Evolutionary conservation across 2,329 filamentous ascomycete species (phyloP).

Genomic region (Thielaviopsis populi): DNA sequence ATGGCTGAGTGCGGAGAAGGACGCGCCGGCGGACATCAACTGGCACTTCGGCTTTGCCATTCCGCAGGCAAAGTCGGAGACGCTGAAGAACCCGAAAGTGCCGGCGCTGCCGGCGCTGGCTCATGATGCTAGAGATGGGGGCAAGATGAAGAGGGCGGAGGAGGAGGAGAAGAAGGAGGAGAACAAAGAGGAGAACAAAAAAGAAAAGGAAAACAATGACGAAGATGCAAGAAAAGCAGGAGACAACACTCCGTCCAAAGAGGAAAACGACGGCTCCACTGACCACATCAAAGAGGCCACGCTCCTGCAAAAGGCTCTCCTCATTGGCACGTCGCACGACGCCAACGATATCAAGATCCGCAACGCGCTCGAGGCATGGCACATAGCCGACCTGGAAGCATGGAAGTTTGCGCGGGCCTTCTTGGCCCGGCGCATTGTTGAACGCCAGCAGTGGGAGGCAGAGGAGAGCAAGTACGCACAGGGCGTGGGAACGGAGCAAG

Average conservation of each 20-base stretch:
- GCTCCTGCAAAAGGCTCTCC: conserved; percentile 40
- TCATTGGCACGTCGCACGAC: conserved; percentile 30
- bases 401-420: conserved; percentile 63
- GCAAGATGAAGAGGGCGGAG: conserved; percentile 6
- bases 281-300: conserved; percentile 30
- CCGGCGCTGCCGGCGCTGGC: conserved; percentile 32
- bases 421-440: conserved; percentile 44
- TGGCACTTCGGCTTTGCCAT: conserved; percentile 84
- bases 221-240: not conserved
- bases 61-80: conserved; percentile 32
- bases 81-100: conserved; percentile 14
- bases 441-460: conserved; percentile 54
- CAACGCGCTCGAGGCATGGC: conserved; percentile 48
- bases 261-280: conserved; percentile 31
- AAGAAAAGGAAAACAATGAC: conserved; percentile 14
- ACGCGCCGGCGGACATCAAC: conserved; percentile 55
- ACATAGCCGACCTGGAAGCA: conserved; percentile 57
- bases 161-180: not conserved
- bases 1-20: conserved; percentile 63
- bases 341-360: conserved; percentile 33
- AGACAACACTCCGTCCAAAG: conserved; percentile 12
- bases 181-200: conserved; percentile 1
- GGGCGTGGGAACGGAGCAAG: conserved; percentile 40
- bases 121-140: conserved; percentile 19
- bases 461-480: conserved; percentile 51